Evolutionary conservation across 2,329 filamentous ascomycete genomes (phyloP), one percentile per base, ranked within the genome.

Genomic region (Colletotrichum coccodes): DNA sequence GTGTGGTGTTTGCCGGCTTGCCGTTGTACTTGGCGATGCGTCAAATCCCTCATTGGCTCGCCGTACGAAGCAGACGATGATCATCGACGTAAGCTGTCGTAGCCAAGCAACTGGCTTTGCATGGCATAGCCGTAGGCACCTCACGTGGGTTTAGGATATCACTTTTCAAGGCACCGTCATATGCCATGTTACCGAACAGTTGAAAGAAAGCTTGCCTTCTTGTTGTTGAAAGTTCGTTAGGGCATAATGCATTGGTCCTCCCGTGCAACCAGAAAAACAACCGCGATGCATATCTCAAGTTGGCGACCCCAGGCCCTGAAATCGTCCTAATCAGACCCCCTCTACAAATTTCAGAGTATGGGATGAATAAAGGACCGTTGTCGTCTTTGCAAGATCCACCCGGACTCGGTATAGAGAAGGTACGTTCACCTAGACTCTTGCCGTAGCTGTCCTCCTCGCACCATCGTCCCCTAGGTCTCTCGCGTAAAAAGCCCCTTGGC

Each of bases 221-320:
- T 38, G 18, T 42, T 23, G 32, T 59, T 28, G 47, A 56, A 40
- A 60, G 40, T 60, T 53, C 54, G 46, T 40, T 21, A 56, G 54
- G 65, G 40, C 34, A 42, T 54, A 59, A 65, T 65, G 65, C 65
- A 68, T 60, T 38, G 58, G 14, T 44, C 34, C 61, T 47, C 54
- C 40, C 63, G 28, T 44, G 49, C 38, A 60, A 38, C 61, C 42
- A 49, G 34, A 60, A 60, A 69, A 60, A 28, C 61, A 44, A 56
- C 54, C 66, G 56, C 49, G 36, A 66, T 66, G 66, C 62, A 56
- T 50, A 36, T 42, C 26, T 60, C 40, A 44, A 57, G 36, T 5
- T 60, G 44, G 61, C 40, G 56, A 56, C 61, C 60, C 54, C 61
- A 12, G 61, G n/a, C 36, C 28, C 42, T 42, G 34, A 36, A 36